A percentile compares a stretch with the other conserved stretches of the same genome.
Conservation (phyloP, 2,329 filamentous ascomycete genomes). For the Gremmenia infestans region DNA sequence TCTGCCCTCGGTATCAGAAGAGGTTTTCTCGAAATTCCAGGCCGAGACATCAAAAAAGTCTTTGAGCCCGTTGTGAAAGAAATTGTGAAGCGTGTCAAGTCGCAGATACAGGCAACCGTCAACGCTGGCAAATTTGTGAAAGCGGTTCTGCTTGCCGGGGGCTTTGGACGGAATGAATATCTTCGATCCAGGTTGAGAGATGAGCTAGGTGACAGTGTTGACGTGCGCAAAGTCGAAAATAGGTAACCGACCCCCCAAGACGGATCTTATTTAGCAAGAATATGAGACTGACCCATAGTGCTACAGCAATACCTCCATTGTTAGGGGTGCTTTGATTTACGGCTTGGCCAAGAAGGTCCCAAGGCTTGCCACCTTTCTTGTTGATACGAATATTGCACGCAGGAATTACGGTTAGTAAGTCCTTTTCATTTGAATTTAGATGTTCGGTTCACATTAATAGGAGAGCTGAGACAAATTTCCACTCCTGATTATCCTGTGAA, state of each 20-base stretch:
- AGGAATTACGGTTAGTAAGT: not conserved
- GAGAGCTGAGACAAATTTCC: too few species aligned
- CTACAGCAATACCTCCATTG: slow-evolving; percentile 3
- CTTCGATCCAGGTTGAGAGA: slow-evolving; percentile 7
- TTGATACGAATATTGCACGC: not conserved
- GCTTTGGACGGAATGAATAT: slow-evolving; percentile 18
- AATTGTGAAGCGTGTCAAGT: slow-evolving; percentile 39
- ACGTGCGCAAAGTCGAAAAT: not conserved
- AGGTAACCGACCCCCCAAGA: not conserved
- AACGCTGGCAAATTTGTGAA: slow-evolving; percentile 32
- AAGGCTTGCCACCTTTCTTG: not conserved
- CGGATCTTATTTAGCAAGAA: not conserved
- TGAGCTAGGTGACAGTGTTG: not conserved
- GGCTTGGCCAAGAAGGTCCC: not conserved
- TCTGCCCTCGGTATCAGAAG: slow-evolving; percentile 45
- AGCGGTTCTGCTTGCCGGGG: slow-evolving; percentile 21
- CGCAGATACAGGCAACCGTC: slow-evolving; percentile 39
- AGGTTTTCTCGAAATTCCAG: slow-evolving; percentile 45
- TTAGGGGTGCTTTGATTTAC: slow-evolving; percentile 1
- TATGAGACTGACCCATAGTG: not conserved
- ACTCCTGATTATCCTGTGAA: too few species aligned
- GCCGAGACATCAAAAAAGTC: slow-evolving; percentile 38
- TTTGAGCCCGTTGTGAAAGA: slow-evolving; percentile 41
- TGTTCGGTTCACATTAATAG: too few species aligned
- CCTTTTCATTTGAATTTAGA: too few species aligned